Evolutionary conservation across 2,329 filamentous ascomycete genomes (phyloP).

Genomic region (Hypoxylon sp.): DNA sequence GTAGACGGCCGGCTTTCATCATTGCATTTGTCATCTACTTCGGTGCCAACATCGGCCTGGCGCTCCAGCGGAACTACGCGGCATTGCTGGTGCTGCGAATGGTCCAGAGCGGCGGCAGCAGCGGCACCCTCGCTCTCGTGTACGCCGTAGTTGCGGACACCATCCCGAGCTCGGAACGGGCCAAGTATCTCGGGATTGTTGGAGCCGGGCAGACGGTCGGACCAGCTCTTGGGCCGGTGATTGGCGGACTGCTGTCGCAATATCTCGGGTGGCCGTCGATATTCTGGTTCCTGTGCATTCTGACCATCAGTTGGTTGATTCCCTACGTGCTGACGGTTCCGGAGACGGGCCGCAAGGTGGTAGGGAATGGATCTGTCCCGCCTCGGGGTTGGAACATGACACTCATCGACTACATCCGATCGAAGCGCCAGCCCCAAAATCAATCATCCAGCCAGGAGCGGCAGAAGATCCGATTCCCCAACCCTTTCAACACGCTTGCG

Average conservation of each 20-base stretch:
- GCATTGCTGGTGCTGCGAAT: conserved; percentile 68
- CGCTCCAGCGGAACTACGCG: conserved; percentile 63
- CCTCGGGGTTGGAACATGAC: conserved; percentile 67
- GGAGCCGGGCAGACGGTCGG: conserved; percentile 65
- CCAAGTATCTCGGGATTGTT: conserved; percentile 75
- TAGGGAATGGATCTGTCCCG: conserved; percentile 68
- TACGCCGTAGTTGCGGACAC: conserved; percentile 78
- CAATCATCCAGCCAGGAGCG: conserved; percentile 47
- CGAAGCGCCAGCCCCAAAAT: conserved; percentile 47
- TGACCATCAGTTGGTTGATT: conserved; percentile 58
- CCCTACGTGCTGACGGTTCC: conserved; percentile 65
- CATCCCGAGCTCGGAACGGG: conserved; percentile 72
- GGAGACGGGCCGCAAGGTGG: conserved; percentile 65
- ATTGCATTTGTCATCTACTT: conserved; percentile 65
- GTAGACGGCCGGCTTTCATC: conserved; percentile 68
- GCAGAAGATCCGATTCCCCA: conserved; percentile 60
- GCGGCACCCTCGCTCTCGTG: conserved; percentile 73
- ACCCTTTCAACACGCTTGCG: conserved; percentile 62
- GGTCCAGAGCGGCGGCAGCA: conserved; percentile 70
- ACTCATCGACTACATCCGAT: conserved; percentile 57
- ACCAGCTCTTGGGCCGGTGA: conserved; percentile 63
- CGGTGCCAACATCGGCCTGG: conserved; percentile 66
- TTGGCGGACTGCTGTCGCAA: conserved; percentile 70
- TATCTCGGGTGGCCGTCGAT: conserved; percentile 73
- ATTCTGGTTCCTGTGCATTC: conserved; percentile 73